Base-by-base conservation (phyloP, 148 eudicot species). In the Dianthus caryophyllus region DNA sequence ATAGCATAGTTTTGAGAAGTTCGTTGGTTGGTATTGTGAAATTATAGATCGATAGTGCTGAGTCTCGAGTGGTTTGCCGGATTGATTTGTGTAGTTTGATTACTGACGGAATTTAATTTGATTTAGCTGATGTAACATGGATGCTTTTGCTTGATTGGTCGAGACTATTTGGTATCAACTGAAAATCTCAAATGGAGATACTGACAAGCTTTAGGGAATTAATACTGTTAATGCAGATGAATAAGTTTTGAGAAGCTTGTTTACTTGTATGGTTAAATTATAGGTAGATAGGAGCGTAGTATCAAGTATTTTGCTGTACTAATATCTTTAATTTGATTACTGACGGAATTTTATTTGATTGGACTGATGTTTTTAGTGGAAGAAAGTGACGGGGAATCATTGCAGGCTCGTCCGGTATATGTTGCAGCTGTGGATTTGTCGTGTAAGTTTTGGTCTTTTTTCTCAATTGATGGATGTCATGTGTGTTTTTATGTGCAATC, bases 351-450 rank as follows among this genome's bases (percentile, higher is more conserved):
- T 39, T 59, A 54, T 31, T 54, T 47, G 50, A 33, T 50, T 55
- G 43, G 8, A 46, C 43, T 63, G 57, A n/a, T 66, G 76, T 22
- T 71, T 69, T 13, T 64, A 88, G 96, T 81, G 73, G 96, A 88
- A 69, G 96, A 82, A 61, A 64, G 65, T 43, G 88, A 84, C 39
- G 96, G 81, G 62, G 94, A 83, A 70, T 79, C 75, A 62, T 80
- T 84, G 88, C 85, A 88, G 82, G 90, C 91, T 67, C 78, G 88
- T 64, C 96, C 96, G 12, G 96, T 88, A 17, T 88, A 86, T 73
- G 96, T 88, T 64, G 96, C 91, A 24, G 91, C 88, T 11, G 87
- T 88, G 50, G 96, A 88, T 81, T 72, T 88, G 73, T 80, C 96
- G 46, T 91, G 97, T 91, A 82, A 88, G 96, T 74, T 78, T 43